Evolutionary conservation across 208 protist species (phyloP), one percentile per base, ranked within the genome.

Genomic region (Trypanosoma rangeli): DNA sequence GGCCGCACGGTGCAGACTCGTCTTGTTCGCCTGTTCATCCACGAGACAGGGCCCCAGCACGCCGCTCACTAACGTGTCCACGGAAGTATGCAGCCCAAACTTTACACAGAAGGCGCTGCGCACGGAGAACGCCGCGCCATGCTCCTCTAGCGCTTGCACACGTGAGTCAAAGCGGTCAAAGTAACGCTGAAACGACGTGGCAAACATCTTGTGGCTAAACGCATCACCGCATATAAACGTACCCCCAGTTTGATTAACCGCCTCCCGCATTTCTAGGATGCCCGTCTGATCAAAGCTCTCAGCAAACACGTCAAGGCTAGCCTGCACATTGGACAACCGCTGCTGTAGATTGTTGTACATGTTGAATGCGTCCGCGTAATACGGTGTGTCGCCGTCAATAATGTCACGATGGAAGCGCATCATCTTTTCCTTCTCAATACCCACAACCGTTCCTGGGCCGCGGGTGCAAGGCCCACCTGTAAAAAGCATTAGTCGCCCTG

Each of bases 371-470:
- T 68, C 85, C 5, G 79, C 68, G 77, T 90, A 96, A 79, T 86
- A 87, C 15, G 86, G 84, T 8, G 84, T 87, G 37, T 90, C 78
- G 50, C 81, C 90, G 15, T 87, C 87, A 64, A 94, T 89, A 68
- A 99, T 97, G 78, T 99, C 98, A 55, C 91, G 85, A 68, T 99
- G 97, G 49, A 94, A 97, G 44, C 98, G 92, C 70, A 99, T 98
- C 83, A 98, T 89, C 66, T 99, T 92, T 13, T 81, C 84, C 62
- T 98, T 88, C 61, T 99, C 90, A 13, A 89, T 86, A 42, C 80
- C 66, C 49, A 98, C 92, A 53, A 96, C 78, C 31, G 92, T 79
- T 37, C 98, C 98, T 12, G 94, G 91, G 4, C 98, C 98, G 62
- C 95, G 78, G 8, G 97, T 99, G 76, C 90, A 97, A 0, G 98